phyloP scores from a whole-genome alignment of 257 asterid genomes.

The Fraxinus americana region DNA sequence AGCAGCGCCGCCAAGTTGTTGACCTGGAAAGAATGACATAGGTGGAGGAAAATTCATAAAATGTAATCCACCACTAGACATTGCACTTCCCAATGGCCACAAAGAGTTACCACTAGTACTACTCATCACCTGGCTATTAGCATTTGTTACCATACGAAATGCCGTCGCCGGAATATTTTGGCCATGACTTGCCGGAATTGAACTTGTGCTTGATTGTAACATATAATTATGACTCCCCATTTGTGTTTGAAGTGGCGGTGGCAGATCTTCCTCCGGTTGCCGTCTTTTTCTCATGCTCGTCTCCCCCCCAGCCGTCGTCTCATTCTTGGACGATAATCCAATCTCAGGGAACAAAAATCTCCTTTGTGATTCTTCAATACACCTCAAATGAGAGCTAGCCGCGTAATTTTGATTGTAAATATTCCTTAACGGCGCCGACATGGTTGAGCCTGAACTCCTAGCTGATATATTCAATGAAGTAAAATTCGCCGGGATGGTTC shows the following conservation, averaged over 20 bases:
- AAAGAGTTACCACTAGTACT: slow-evolving; percentile 40
- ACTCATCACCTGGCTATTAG: slow-evolving; percentile 12
- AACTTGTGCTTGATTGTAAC: slow-evolving; percentile 39
- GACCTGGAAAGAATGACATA: slow-evolving; percentile 39
- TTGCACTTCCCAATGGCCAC: slow-evolving; percentile 50
- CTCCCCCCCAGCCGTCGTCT: not conserved
- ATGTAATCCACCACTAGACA: slow-evolving; percentile 41
- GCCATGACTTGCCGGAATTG: slow-evolving; percentile 43
- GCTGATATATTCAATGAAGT: slow-evolving; percentile 16
- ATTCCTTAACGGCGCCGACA: slow-evolving; percentile 15
- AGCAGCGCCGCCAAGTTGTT: slow-evolving; percentile 38
- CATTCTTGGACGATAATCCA: not conserved
- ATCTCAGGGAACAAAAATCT: not conserved
- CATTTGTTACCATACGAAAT: slow-evolving; percentile 32
- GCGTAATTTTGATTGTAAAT: not conserved
- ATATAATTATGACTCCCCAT: slow-evolving; percentile 33
- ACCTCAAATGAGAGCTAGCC: not conserved
- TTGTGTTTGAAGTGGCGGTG: slow-evolving; percentile 16
- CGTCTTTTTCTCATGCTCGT: slow-evolving; percentile 4
- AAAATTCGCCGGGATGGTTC: slow-evolving; percentile 21
- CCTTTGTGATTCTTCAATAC: not conserved
- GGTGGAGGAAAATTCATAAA: slow-evolving; percentile 59
- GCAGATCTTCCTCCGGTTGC: slow-evolving; percentile 26
- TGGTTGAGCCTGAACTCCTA: slow-evolving; percentile 15
- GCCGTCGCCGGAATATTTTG: slow-evolving; percentile 35